A percentile compares a stretch with the other conserved stretches of the same genome.
Conservation (phyloP, 768 basidiomycete species). For the Psilocybe tampanensis region DNA sequence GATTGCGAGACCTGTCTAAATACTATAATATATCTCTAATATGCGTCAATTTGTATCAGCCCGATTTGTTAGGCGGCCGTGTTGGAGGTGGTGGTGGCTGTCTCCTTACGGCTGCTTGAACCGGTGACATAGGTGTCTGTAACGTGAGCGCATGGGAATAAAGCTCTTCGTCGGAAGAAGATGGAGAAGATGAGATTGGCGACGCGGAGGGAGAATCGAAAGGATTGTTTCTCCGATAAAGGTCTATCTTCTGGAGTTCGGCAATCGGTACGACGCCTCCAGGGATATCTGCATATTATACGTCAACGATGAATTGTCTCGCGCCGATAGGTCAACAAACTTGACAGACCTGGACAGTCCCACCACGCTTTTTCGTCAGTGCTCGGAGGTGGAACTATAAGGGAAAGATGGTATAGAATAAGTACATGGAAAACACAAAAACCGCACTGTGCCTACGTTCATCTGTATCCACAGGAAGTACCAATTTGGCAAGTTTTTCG, state of each 20-base stretch:
- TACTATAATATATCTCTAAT: not conserved
- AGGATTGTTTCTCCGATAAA: constrained; percentile 53
- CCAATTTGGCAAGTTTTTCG: constrained; percentile 66
- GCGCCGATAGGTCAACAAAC: not conserved
- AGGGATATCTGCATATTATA: constrained; percentile 49
- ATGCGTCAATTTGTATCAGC: no score
- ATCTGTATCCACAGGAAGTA: constrained; percentile 45
- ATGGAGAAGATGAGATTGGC: constrained; percentile 71
- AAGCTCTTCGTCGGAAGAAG: constrained; percentile 85
- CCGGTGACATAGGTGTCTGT: constrained; percentile 70
- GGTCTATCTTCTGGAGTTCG: constrained; percentile 37
- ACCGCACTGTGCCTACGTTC: constrained; percentile 42
- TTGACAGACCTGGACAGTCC: constrained; percentile 62
- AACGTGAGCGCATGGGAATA: constrained; percentile 74
- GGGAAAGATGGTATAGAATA: constrained; percentile 6
- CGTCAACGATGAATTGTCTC: not conserved
- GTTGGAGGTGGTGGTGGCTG: constrained; percentile 47
- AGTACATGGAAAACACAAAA: not conserved
- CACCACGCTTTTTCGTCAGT: constrained; percentile 81
- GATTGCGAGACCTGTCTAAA: not conserved
- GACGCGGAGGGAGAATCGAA: constrained; percentile 74
- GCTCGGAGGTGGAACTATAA: constrained; percentile 82
- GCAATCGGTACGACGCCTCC: constrained; percentile 53
- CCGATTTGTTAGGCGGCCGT: constrained; percentile 19
- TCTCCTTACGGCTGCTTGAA: constrained; percentile 38